Evolutionary conservation across 1,284 basidiomycete species (phyloP).

Genomic region (Apiotrichum sp.): DNA sequence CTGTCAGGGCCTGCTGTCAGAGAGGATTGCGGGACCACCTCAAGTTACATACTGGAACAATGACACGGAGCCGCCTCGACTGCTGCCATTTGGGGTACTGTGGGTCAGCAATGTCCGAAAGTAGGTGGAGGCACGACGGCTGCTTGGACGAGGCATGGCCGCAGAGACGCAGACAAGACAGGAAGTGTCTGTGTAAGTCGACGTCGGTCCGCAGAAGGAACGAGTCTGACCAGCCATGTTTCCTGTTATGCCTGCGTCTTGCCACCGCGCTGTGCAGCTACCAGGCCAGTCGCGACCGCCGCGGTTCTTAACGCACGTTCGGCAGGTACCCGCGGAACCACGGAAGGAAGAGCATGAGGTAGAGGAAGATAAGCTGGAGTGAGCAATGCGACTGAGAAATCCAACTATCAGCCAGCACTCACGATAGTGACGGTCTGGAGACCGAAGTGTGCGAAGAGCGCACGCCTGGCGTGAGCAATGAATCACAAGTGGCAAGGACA

Average conservation of each 20-base stretch:
- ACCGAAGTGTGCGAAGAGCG: conserved; percentile 8
- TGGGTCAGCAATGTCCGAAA: background rate
- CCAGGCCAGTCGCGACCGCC: too few species aligned
- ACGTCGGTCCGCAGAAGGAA: too few species aligned
- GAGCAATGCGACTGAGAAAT: too few species aligned
- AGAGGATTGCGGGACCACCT: background rate
- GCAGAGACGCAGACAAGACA: too few species aligned
- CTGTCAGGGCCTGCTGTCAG: conserved; percentile 24
- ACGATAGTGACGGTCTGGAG: conserved; percentile 35
- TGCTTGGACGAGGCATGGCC: too few species aligned
- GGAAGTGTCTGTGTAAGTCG: too few species aligned
- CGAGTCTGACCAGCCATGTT: too few species aligned
- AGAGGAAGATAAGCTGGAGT: conserved; percentile 46
- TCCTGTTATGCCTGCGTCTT: too few species aligned
- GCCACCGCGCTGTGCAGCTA: too few species aligned
- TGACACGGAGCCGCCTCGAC: conserved; percentile 36
- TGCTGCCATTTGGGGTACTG: conserved; percentile 46
- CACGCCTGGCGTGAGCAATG: conserved; percentile 11
- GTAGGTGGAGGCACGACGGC: too few species aligned
- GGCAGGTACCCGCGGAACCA: conserved; percentile 44
- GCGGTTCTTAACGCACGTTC: conserved; percentile 31
- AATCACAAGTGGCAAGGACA: too few species aligned
- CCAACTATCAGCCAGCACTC: conserved; percentile 6
- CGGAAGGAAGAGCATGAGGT: conserved; percentile 44
- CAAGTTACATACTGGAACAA: conserved; percentile 42